Evolutionary conservation across 2,329 filamentous ascomycete genomes (phyloP), one percentile per base, ranked within the genome.

Genomic region (Diplodia scrobiculata): DNA sequence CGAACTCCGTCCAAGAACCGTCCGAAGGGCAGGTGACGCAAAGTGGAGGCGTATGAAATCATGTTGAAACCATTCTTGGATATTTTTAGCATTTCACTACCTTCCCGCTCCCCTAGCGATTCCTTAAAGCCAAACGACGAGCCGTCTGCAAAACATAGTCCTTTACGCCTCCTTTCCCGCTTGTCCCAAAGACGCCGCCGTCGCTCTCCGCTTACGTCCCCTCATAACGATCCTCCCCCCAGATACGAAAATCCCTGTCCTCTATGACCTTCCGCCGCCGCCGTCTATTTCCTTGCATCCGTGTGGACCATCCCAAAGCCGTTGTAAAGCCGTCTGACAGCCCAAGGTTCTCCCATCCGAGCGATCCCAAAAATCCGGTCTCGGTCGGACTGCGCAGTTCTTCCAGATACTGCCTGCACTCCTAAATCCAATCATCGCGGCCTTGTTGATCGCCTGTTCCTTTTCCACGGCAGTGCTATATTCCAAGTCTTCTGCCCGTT

Each of bases 41-140:
- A 21, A 25, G 55, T 32, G 38, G 55, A 60, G 41, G 41, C 41
- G 10, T 47, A 38, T 60, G 38, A 48, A 32, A 38, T 60, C 55
- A 60, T 60, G 2, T 17, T 10, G 13, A 59, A 25, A 25, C 5
- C 32, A 41, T n/a, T 29, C 34, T 25, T 5, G 32, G n/a, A 21
- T 27, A 32, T 27, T 32, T 60, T 29, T 25, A 19, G 48, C 10
- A 34, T 50, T 50, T 62, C 32, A 21, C 5, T 32, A 19, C 2
- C 11, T 3, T n/a, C 32, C 58, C n/a, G 17, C n/a, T 6, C 17
- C 11, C 29, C 6, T 25, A 50, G 27, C n/a, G 6, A 48, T 60
- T 45, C 27, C 55, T 14, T 34, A 13, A 7, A 45, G 10, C 9
- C 38, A 17, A 48, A n/a, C 48, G 41, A 48, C 14, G 19, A n/a